Base-by-base conservation (phyloP, 129 eudicot genomes). In the Chrysanthemum lavandulifolium region DNA sequence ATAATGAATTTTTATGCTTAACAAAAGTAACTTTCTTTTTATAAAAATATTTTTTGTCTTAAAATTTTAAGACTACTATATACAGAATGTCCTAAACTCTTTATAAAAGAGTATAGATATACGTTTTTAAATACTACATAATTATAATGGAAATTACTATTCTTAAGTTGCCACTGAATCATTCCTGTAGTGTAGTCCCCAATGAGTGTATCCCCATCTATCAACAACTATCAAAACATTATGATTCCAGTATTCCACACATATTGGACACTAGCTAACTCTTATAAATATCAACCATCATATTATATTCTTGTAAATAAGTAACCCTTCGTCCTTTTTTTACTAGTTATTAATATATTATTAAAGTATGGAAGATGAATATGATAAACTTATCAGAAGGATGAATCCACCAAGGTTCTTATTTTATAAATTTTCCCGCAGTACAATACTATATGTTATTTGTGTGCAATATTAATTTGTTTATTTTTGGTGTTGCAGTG, bases 321-420 rank as follows among this genome's bases (percentile, higher is more conserved):
- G 47, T 40, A 40, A 40, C 47, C 10, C 10, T 40, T 40, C 2
- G 10, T 7, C 47, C 47, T 40, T 40, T 40, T 40, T 40, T 40
- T 36, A 36, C 43, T 36, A 36, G 43, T 36, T 36, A 36, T 6
- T 36, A 36, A 6, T 40, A 40, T 40, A 40, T 40, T 40, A 40
- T 40, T 40, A 7, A 53, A 69, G 61, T 4, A 72, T 87, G 95
- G 91, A 85, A 25, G 97, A 87, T 57, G 97, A 87, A 67, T 88
- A 81, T 71, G 95, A 86, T 15, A 91, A 91, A 79, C 88, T 91
- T 40, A 75, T 91, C 69, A 82, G 88, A 72, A 84, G 97, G 82
- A 83, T 91, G 83, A 87, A 91, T 75, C 97, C 97, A 18, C 97
- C 97, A 61, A 87, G 97, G 97, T 85, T 69, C 25, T 23, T 67